Evolutionary conservation across 116 monocot genomes (phyloP).

Genomic region (Trichopus zeylanicus): DNA sequence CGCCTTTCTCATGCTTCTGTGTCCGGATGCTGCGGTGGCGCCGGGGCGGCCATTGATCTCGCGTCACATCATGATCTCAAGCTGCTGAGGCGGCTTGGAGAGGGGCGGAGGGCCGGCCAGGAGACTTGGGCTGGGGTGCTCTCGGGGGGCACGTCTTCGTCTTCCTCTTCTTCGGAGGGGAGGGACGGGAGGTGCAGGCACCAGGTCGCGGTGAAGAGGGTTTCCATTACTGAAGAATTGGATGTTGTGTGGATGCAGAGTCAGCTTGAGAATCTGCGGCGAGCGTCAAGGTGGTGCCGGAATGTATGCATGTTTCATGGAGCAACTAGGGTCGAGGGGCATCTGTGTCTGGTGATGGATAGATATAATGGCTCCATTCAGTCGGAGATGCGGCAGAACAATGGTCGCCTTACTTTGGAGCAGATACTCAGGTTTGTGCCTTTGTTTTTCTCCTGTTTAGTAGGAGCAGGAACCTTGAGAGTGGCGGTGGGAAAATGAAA

Average conservation of each 20-base stretch:
- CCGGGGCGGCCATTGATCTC: conserved; percentile 61
- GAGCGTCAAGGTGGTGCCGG: conserved; percentile 86
- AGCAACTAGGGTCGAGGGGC: conserved; percentile 41
- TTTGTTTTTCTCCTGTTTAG: conserved; percentile 4
- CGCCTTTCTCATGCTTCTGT: conserved; percentile 16
- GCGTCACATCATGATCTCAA: conserved; percentile 67
- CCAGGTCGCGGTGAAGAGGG: conserved; percentile 73
- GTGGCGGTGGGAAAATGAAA: too few relatives aligned
- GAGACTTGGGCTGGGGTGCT: conserved; percentile 89
- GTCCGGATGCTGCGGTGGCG: conserved; percentile 43
- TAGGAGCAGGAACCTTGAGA: neutral
- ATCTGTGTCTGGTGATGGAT: conserved; percentile 90
- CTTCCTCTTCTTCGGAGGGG: conserved; percentile 15
- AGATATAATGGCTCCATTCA: conserved; percentile 64
- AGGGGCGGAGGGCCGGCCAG: conserved; percentile 44
- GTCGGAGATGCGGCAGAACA: conserved; percentile 88
- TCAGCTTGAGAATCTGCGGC: conserved; percentile 52
- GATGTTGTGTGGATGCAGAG: conserved; percentile 52
- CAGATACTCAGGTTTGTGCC: conserved; percentile 80
- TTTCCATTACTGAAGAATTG: conserved; percentile 51
- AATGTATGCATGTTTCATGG: conserved; percentile 92
- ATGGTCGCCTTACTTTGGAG: conserved; percentile 84
- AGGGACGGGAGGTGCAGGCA: conserved; percentile 53
- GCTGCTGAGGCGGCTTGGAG: conserved; percentile 51
- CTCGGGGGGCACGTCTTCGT: conserved; percentile 19